Evolutionary conservation across 139 green algal genomes (phyloP), one percentile per base, ranked within the genome.

Genomic region (Volvox africanus): DNA sequence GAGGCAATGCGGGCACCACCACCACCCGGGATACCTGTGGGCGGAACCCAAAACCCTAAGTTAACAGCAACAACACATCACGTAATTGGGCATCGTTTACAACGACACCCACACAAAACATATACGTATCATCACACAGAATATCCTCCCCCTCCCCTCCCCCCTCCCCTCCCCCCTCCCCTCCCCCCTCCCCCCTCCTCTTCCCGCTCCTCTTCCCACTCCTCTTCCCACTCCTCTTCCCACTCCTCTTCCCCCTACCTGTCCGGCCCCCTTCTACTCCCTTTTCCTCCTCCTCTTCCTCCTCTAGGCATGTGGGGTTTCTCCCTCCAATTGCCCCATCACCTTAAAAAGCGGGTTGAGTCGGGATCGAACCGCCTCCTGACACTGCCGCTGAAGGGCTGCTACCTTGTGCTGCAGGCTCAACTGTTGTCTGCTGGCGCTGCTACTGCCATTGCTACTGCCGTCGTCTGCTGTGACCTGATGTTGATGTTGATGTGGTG

Each of bases 311-410:
- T 19, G 35, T 35, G 20, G 20, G 73, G 5, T 36, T 13, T 32
- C 12, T 35, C 24, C 37, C 26, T 44, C 13, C 9, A 32, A 11
- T 75, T 35, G 73, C 2, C 20, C 37, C 9, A 2, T 26, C 78
- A 98, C 96, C 94, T 96, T 98, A 93, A 99, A 99, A 50, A 99
- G 93, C 5, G 98, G 98, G 86, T 99, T 99, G 18, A 99, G 92
- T 22, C 30, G 19, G 28, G 13, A 20, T 0, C 82, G 71, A 21
- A 92, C 69, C 14, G 97, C 98, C 20, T 82, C 80, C 93, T 96
- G 93, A 87, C 96, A 98, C 37, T 67, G 69, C 44, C 69, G 13
- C 50, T 92, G 85, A 78, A 97, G 86, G 55, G 22, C 44, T 28
- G 65, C 65, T 28, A 16, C 65, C 11, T 5, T 55, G 44, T 55